phyloP scores from a whole-genome alignment of 805 yeast species.

The Wickerhamiella cacticola region DNA sequence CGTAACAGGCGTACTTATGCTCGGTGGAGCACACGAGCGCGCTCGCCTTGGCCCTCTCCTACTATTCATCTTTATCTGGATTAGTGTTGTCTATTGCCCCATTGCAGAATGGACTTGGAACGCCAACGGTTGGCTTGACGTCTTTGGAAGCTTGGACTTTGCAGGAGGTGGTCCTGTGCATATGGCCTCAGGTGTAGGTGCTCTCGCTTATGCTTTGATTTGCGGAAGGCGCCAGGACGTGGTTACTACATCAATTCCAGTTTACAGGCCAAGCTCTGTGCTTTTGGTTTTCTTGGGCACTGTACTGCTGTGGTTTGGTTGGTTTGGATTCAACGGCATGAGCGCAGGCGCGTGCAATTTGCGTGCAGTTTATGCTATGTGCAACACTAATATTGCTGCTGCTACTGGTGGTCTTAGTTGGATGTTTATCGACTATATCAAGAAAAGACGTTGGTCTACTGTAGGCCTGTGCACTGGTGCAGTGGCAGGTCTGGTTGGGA shows the following conservation, averaged over 20 bases:
- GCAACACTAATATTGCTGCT: slow-evolving; percentile 90
- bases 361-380: slow-evolving; percentile 88
- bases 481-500: slow-evolving; percentile 86
- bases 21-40: slow-evolving; percentile 97
- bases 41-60: slow-evolving; percentile 94
- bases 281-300: slow-evolving; percentile 86
- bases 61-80: slow-evolving; percentile 87
- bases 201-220: slow-evolving; percentile 81
- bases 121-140: slow-evolving; percentile 75
- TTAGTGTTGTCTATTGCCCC: slow-evolving; percentile 91
- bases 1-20: slow-evolving; percentile 83
- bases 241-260: slow-evolving; percentile 58
- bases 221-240: slow-evolving; percentile 86
- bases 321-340: slow-evolving; percentile 99
- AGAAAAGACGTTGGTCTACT: slow-evolving; percentile 89
- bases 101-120: slow-evolving; percentile 98
- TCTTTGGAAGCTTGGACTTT: slow-evolving; percentile 79
- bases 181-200: slow-evolving; percentile 87
- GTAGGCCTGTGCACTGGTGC: slow-evolving; percentile 89
- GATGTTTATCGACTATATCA: slow-evolving; percentile 80
- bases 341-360: slow-evolving; percentile 88
- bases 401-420: slow-evolving; percentile 86
- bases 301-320: slow-evolving; percentile 92
- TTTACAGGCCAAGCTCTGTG: slow-evolving; percentile 89
- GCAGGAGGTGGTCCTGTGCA: slow-evolving; percentile 99